Evolutionary conservation across 2,329 filamentous ascomycete genomes (phyloP).

Genomic region (Fusarium austroafricanum): DNA sequence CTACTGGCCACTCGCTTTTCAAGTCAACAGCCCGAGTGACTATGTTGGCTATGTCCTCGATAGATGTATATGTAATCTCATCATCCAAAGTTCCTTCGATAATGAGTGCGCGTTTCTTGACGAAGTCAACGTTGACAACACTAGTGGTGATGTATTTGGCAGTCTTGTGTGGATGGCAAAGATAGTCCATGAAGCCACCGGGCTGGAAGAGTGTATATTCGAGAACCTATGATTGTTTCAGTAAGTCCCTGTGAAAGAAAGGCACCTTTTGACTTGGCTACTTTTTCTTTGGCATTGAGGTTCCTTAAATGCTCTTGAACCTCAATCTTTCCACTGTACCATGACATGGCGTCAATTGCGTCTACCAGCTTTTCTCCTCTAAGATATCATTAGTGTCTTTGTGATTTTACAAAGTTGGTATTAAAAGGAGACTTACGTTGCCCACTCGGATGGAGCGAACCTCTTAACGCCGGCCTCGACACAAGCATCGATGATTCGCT

Average conservation of each 20-base stretch:
- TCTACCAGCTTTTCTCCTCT: constrained; percentile 1
- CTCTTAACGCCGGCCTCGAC: constrained; percentile 1
- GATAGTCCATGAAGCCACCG: constrained; percentile 14
- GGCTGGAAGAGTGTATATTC: constrained; percentile 12
- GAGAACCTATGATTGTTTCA: background rate
- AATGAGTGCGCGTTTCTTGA: background rate
- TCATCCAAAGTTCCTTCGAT: constrained; percentile 4
- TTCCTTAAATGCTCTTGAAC: background rate
- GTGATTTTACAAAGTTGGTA: too few relatives aligned
- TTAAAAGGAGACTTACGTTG: background rate
- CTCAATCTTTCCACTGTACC: constrained; percentile 14
- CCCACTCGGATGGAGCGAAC: constrained; percentile 19
- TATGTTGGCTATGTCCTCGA: background rate
- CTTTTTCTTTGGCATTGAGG: background rate
- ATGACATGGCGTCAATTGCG: background rate
- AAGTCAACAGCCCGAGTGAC: background rate
- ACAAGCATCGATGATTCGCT: constrained; percentile 9
- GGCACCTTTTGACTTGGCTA: rapidly evolving
- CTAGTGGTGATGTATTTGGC: constrained; percentile 2
- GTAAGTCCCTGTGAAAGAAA: rapidly evolving
- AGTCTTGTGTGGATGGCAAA: constrained; percentile 3
- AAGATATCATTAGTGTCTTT: background rate
- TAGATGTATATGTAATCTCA: background rate
- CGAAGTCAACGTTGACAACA: background rate
- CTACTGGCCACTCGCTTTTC: background rate